These are phyloP conservation scores for Anastatica hierochuntica DNA, from an alignment of 345 rosid genomes.

Conservation along the genomic window DNA sequence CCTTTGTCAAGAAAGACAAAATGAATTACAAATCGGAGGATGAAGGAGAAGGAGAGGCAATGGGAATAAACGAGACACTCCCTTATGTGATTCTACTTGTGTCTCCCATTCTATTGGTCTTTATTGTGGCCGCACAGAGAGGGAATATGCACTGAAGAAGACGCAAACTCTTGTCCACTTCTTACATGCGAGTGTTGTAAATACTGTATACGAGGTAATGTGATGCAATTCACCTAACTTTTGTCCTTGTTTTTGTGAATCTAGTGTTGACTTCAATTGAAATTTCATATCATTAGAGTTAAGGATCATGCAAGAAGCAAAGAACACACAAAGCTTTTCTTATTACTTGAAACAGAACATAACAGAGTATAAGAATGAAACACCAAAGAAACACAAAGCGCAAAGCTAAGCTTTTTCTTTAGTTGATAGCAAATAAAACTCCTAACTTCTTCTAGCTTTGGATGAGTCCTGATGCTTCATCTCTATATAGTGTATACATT, in stretches of 20 bases:
- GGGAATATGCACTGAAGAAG: conserved; percentile 22
- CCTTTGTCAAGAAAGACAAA: conserved; percentile 47
- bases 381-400: background rate
- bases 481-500: background rate
- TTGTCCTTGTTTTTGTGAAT: background rate
- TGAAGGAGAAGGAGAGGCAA: conserved; percentile 30
- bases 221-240: conserved; percentile 6
- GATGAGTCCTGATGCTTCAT: conserved; percentile 1
- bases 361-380: background rate
- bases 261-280: background rate
- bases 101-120: conserved; percentile 56
- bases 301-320: too few species aligned
- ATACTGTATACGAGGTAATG: conserved; percentile 5
- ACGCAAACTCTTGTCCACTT: conserved; percentile 5
- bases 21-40: conserved; percentile 22
- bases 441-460: background rate
- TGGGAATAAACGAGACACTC: conserved; percentile 42
- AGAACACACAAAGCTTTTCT: background rate
- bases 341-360: conserved; percentile 7
- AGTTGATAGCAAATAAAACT: background rate
- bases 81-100: conserved; percentile 56
- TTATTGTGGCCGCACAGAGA: conserved; percentile 45
- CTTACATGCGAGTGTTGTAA: conserved; percentile 11
- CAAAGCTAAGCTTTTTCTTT: background rate
- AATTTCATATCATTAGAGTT: background rate